These are phyloP conservation scores for Oemleria cerasiformis DNA, from an alignment of 306 rosid genomes.

Conservation along the genomic window DNA sequence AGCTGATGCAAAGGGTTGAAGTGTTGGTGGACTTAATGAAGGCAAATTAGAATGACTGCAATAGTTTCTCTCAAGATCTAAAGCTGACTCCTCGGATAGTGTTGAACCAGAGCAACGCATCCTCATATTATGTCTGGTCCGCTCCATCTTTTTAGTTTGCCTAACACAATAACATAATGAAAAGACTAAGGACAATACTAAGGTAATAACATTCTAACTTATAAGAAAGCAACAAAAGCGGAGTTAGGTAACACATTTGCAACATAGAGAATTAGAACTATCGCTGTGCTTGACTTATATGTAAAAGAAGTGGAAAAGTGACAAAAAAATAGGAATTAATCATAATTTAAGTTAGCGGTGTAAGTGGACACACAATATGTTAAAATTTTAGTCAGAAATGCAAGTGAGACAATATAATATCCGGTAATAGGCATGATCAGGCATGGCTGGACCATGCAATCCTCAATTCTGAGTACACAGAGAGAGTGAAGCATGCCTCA, in stretches of 20 bases:
- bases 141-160: conserved; percentile 56
- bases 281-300: too few relatives aligned
- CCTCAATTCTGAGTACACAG: not conserved
- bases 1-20: conserved; percentile 91
- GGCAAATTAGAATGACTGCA: conserved; percentile 89
- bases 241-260: not conserved
- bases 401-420: not conserved
- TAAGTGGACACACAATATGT: not conserved
- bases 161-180: conserved; percentile 25
- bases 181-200: not conserved
- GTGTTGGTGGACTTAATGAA: conserved; percentile 77
- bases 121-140: conserved; percentile 58
- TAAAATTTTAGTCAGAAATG: not conserved
- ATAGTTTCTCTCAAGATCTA: conserved; percentile 90
- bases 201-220: not conserved
- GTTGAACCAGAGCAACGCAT: conserved; percentile 73
- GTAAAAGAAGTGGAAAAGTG: too few relatives aligned
- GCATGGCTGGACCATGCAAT: conserved; percentile 10
- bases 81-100: conserved; percentile 92
- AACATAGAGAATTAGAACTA: too few relatives aligned
- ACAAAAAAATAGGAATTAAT: too few relatives aligned
- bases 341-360: too few relatives aligned
- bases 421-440: conserved; percentile 1
- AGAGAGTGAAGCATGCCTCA: not conserved
- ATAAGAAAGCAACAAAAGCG: not conserved